These are phyloP conservation scores for Luffa acutangula DNA, from an alignment of 306 rosid species.

Conservation along the genomic window DNA sequence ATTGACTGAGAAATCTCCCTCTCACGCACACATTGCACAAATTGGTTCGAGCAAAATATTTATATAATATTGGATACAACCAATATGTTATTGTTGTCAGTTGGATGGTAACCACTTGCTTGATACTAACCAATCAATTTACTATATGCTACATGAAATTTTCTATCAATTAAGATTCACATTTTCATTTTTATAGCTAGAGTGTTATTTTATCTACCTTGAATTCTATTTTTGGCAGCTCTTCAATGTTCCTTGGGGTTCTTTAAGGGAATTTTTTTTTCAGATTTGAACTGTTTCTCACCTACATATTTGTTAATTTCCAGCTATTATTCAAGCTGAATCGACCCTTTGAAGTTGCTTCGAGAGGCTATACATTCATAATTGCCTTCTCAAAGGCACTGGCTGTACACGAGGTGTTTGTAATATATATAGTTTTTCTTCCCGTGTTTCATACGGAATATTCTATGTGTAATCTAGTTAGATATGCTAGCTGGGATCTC, in stretches of 20 bases:
- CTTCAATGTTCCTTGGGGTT: background rate
- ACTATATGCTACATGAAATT: background rate
- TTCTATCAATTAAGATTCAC: background rate
- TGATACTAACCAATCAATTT: background rate
- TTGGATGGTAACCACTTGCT: background rate
- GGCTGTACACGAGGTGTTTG: slow-evolving; percentile 69
- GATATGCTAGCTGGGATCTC: slow-evolving; percentile 10
- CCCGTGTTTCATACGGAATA: background rate
- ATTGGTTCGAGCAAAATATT: background rate
- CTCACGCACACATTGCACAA: background rate
- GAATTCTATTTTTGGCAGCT: background rate
- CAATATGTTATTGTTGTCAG: background rate
- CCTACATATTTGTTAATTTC: slow-evolving; percentile 21
- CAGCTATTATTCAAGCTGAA: slow-evolving; percentile 89
- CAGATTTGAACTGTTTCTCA: background rate
- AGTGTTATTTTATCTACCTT: background rate
- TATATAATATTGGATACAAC: background rate
- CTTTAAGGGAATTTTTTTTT: background rate
- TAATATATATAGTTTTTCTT: background rate
- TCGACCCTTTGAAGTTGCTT: slow-evolving; percentile 82
- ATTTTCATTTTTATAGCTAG: background rate
- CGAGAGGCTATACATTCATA: slow-evolving; percentile 87
- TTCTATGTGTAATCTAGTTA: slow-evolving; percentile 16
- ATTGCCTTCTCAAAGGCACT: slow-evolving; percentile 85
- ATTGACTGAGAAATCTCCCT: background rate